These are phyloP conservation scores for Achlya hypogyna DNA, from an alignment of 352 stramenopile genomes.

Conservation along the genomic window DNA sequence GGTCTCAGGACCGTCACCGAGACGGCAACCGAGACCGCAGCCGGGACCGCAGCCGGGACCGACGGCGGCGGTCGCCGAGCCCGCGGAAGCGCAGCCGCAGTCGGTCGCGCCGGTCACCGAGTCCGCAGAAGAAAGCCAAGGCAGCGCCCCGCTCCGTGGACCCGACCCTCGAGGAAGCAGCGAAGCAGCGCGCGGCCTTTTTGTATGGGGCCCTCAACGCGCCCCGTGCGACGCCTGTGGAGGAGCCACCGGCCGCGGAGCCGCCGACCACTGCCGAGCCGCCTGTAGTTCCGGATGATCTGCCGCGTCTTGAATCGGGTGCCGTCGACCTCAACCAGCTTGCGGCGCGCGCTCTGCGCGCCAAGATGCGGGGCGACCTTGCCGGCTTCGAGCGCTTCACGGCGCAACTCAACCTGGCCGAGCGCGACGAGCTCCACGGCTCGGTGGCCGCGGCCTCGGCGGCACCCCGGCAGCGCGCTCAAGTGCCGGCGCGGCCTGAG, in stretches of 20 bases:
- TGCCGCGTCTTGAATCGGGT: not conserved
- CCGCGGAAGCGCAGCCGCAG: not conserved
- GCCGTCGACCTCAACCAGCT: conserved; percentile 62
- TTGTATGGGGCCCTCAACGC: not conserved
- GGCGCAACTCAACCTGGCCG: conserved; percentile 70
- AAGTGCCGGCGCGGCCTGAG: not conserved
- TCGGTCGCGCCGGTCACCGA: not conserved
- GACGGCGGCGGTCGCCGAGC: conserved; percentile 19
- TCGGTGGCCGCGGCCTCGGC: conserved; percentile 56
- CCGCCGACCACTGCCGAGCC: not conserved
- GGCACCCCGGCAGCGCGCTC: conserved; percentile 31
- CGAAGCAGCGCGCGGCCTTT: conserved; percentile 1
- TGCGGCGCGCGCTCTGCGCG: conserved; percentile 57
- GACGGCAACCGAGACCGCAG: conserved; percentile 20
- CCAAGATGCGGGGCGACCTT: conserved; percentile 78
- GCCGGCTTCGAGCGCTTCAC: conserved; percentile 62
- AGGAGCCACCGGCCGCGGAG: not conserved
- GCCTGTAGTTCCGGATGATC: not conserved
- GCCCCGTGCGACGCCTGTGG: not conserved
- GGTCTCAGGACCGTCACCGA: conserved; percentile 1
- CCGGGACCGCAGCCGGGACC: conserved; percentile 27
- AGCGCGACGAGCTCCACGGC: conserved; percentile 57
- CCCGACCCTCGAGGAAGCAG: not conserved
- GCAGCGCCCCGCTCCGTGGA: not conserved
- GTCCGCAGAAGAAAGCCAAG: not conserved